Base-by-base conservation (phyloP, 164 flowering plant genomes). In the Cinnamomum micranthum region DNA sequence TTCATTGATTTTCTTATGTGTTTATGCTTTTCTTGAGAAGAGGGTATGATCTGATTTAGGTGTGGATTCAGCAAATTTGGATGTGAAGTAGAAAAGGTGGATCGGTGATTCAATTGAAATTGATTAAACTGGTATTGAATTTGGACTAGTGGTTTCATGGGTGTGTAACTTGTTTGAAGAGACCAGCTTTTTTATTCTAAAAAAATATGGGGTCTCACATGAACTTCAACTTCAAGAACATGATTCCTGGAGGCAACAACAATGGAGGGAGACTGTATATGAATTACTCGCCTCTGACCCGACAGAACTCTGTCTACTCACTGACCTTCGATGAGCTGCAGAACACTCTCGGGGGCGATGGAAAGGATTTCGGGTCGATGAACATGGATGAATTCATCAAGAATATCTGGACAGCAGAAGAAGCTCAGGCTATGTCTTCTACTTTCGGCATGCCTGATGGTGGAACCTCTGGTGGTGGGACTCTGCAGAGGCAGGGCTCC, bases 271-370 rank as follows among this genome's bases (percentile, higher is more conserved):
- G 74, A 78, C 80, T 77, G 19, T 62, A 75, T 0, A 25, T 19
- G 25, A 87, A 83, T 51, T 79, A 76, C 78, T 70, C 71, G 13
- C 80, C 87, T 0, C 75, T 92, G 79, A 77, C 85, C 24, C 76
- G 97, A 28, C 95, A 92, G 65, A 62, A 90, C n/a, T 93, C 97
- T 0, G 63, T 93, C 50, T 91, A 87, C 73, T 84, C 94, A 1
- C 60, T 94, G 75, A 94, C 95, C 20, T 88, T 94, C 58, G 97
- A 88, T 65, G 98, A 92, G 90, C 82, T 94, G 19, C 98, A 94
- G 74, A 86, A 77, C 81, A 79, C 90, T n/a, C 77, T 82, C 55
- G 89, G 90, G 74, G 94, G 97, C 1, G n/a, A 76, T 52, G 92
- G 90, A 15, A 91, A 89, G 80, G 95, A 78, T 68, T 81, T 84